Evolutionary conservation across 805 yeast genomes (phyloP).

Genomic region (Metahyphopichia silvanorum): DNA sequence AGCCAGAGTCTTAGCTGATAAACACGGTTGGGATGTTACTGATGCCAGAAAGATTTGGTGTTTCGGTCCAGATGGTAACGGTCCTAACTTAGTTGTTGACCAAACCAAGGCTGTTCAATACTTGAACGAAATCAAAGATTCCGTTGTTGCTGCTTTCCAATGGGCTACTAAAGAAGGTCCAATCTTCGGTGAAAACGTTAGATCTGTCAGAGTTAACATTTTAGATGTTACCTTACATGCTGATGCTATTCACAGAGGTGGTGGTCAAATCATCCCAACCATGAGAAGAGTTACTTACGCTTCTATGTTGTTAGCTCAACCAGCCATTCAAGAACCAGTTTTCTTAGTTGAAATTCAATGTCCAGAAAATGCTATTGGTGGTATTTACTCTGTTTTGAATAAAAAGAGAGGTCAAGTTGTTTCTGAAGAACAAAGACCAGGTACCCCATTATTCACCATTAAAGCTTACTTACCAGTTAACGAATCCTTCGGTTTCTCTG

Average conservation of each 20-base stretch:
- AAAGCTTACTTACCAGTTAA: conserved; percentile 99
- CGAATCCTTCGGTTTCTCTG: conserved; percentile 99
- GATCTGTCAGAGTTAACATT: conserved; percentile 96
- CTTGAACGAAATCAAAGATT: conserved; percentile 98
- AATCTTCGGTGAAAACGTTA: conserved; percentile 91
- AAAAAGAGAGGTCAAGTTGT: conserved; percentile 99
- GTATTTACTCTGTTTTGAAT: conserved; percentile 99
- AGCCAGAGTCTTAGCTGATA: conserved; percentile 98
- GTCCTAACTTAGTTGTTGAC: conserved; percentile 98
- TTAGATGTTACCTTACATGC: conserved; percentile 99
- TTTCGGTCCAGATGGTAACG: conserved; percentile 99
- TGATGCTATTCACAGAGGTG: conserved; percentile 99
- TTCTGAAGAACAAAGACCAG: conserved; percentile 99
- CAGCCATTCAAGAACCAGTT: conserved; percentile 98
- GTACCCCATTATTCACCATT: conserved; percentile 99
- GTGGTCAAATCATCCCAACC: conserved; percentile 99
- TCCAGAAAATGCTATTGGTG: conserved; percentile 99
- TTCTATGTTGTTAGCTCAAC: conserved; percentile 96
- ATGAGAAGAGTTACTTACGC: conserved; percentile 99
- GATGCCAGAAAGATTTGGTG: conserved; percentile 99
- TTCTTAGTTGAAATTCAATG: conserved; percentile 99
- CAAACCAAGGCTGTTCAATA: conserved; percentile 99
- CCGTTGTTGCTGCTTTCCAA: conserved; percentile 99
- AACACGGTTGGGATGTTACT: conserved; percentile 98
- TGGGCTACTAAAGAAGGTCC: conserved; percentile 99